Percentiles rank a stretch among this genome's conserved stretches.
phyloP scores from a whole-genome alignment of 371 early-diverging fungal species.

The Basidiobolus meristosporus region DNA sequence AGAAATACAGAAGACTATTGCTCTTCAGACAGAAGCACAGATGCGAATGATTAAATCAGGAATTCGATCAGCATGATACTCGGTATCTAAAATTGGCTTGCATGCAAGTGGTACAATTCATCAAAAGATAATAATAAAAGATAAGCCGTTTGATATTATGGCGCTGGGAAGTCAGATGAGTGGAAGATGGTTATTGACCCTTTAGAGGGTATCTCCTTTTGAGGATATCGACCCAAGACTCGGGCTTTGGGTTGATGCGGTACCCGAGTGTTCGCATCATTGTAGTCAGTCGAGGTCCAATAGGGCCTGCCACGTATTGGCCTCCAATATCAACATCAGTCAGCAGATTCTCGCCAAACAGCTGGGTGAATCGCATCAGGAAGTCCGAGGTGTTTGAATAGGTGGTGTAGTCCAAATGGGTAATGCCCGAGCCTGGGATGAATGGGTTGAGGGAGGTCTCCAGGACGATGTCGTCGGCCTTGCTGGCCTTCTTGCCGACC shows the following conservation, averaged over 20 bases:
- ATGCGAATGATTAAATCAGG: no score
- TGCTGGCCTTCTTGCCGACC: not conserved
- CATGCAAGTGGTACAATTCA: no score
- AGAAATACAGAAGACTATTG: no score
- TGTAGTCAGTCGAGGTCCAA: constrained; percentile 15
- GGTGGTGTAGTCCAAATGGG: constrained; percentile 20
- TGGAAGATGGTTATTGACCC: no score
- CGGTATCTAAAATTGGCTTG: no score
- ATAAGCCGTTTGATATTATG: no score
- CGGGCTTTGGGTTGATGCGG: constrained; percentile 1
- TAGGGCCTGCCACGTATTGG: constrained; percentile 9
- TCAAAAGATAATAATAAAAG: no score
- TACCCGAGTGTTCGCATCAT: constrained; percentile 21
- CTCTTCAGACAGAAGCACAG: no score
- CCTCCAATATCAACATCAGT: constrained; percentile 4
- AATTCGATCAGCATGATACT: no score
- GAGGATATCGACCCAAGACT: no score
- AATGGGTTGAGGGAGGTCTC: constrained; percentile 14
- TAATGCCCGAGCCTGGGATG: constrained; percentile 20
- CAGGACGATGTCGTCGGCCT: constrained; percentile 3
- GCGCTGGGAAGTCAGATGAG: no score
- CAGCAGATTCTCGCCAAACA: constrained; percentile 8
- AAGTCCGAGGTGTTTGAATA: constrained; percentile 21
- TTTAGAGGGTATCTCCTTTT: no score
- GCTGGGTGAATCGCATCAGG: constrained; percentile 22